These are phyloP conservation scores for Leccinum broughii DNA, from an alignment of 768 basidiomycete genomes.

Conservation along the genomic window DNA sequence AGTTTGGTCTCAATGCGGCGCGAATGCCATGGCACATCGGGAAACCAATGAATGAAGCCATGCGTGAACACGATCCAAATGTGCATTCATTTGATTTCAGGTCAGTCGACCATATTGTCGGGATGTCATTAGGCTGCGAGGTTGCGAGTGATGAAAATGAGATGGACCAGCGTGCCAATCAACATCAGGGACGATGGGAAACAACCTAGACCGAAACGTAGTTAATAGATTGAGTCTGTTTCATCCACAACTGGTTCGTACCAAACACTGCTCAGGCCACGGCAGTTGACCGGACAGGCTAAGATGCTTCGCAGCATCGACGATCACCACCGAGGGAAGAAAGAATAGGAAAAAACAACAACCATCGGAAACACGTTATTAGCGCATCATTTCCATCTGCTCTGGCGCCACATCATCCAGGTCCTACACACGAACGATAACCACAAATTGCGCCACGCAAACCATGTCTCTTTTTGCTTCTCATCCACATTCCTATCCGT, in stretches of 20 bases:
- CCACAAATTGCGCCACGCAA: constrained; percentile 8
- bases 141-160: constrained; percentile 1
- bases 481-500: constrained; percentile 3
- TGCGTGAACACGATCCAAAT: constrained; percentile 1
- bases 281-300: not conserved
- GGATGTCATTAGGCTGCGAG: constrained; percentile 5
- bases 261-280: constrained; percentile 9
- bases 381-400: constrained; percentile 11
- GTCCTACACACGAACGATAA: constrained; percentile 14
- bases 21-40: not conserved
- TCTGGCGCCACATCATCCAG: constrained; percentile 3
- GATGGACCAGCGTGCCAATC: not conserved
- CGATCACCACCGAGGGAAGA: constrained; percentile 1
- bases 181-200: not conserved
- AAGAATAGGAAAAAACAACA: constrained; percentile 3
- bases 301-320: not conserved
- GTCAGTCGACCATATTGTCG: constrained; percentile 2
- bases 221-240: constrained; percentile 8
- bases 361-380: constrained; percentile 11
- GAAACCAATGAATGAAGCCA: not conserved
- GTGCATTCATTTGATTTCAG: constrained; percentile 2
- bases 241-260: constrained; percentile 10
- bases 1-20: constrained; percentile 1
- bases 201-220: constrained; percentile 1
- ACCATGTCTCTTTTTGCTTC: not conserved